phyloP scores from a whole-genome alignment of 345 rosid genomes.

The Psidium friedrichsthalianum region DNA sequence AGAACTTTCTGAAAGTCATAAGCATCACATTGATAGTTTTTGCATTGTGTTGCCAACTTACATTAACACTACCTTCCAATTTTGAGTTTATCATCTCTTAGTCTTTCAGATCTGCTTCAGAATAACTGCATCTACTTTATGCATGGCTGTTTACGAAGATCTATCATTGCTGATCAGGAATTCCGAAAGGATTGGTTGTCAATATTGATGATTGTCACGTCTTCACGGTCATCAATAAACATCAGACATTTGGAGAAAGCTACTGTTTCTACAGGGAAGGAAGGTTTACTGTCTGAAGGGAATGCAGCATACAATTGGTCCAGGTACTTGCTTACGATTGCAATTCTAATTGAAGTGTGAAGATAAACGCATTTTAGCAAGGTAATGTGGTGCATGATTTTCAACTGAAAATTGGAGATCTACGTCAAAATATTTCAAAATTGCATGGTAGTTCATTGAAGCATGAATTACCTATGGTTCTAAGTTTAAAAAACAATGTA shows the following conservation, averaged over 20 bases:
- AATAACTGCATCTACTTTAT: background rate
- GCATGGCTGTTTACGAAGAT: background rate
- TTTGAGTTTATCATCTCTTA: background rate
- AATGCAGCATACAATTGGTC: constrained; percentile 98
- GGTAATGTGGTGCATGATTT: background rate
- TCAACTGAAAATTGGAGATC: background rate
- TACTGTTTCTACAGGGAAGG: constrained; percentile 97
- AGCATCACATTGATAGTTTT: background rate
- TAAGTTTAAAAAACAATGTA: background rate
- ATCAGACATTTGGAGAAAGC: constrained; percentile 98
- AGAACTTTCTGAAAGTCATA: background rate
- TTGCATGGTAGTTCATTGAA: background rate
- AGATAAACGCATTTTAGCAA: background rate
- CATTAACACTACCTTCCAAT: background rate
- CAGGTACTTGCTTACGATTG: constrained; percentile 36
- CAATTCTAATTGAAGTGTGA: background rate
- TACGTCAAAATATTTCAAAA: background rate
- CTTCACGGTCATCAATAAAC: constrained; percentile 88
- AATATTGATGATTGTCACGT: constrained; percentile 93
- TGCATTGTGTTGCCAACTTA: background rate
- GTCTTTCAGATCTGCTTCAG: background rate
- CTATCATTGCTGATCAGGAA: constrained; percentile 49
- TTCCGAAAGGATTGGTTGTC: constrained; percentile 95
- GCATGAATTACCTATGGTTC: background rate
- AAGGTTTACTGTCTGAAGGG: constrained; percentile 97